Conservation (phyloP, 2,329 filamentous ascomycete species). For the Nigrospora sphaerica region DNA sequence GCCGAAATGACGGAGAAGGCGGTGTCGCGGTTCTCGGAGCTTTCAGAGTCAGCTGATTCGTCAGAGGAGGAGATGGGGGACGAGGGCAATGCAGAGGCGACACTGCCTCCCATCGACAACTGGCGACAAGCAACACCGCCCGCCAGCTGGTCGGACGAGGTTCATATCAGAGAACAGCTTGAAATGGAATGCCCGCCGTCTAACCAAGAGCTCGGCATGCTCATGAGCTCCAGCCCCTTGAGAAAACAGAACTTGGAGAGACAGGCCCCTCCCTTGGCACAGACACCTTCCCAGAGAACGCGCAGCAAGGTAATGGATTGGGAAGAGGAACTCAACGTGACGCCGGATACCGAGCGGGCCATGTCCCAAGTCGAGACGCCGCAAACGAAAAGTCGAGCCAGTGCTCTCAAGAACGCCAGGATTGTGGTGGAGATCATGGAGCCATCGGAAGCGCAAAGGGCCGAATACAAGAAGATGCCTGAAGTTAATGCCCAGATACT, state of each 20-base stretch:
- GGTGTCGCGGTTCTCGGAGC: neutral
- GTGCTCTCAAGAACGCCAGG: neutral
- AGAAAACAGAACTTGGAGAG: neutral
- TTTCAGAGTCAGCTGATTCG: neutral
- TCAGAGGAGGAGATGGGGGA: neutral
- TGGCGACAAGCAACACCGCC: no score
- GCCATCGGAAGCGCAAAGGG: neutral
- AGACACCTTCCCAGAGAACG: neutral
- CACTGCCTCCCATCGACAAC: no score
- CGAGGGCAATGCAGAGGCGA: no score
- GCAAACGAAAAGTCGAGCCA: neutral
- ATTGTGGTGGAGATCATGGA: constrained; percentile 2
- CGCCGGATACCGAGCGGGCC: constrained; percentile 2
- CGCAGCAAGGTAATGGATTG: neutral
- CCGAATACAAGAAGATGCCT: constrained; percentile 2
- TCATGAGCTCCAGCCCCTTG: constrained; percentile 14
- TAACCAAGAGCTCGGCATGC: constrained; percentile 12
- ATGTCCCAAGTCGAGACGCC: constrained; percentile 4
- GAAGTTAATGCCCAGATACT: neutral
- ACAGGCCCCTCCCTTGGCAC: neutral
- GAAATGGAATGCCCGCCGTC: constrained; percentile 10
- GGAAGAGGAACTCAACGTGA: constrained; percentile 3
- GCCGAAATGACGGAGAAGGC: constrained; percentile 8
- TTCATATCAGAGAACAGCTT: constrained; percentile 9
- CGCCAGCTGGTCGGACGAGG: no score